Conservation (phyloP, 495 filamentous ascomycete species). For the Xylaria castorea region DNA sequence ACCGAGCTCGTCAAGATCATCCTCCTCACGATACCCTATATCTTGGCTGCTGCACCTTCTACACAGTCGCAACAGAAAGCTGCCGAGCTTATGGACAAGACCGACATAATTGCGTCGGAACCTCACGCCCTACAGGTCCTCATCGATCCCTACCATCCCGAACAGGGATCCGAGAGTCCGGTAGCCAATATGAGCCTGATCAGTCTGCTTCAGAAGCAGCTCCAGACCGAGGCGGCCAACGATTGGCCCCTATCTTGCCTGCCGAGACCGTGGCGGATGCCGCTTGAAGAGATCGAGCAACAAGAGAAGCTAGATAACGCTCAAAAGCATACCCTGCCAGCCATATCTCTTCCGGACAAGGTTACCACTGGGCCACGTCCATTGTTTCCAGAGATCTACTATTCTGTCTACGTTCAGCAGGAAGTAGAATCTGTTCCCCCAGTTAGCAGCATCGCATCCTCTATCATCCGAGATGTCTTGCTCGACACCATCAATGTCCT, state of each 20-base stretch:
- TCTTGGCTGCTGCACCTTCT: conserved; percentile 73
- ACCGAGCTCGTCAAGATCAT: conserved; percentile 95
- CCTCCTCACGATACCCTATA: conserved; percentile 88
- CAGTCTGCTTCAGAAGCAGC: conserved; percentile 81
- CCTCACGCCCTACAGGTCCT: conserved; percentile 81
- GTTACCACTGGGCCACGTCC: conserved; percentile 75
- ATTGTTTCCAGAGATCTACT: conserved; percentile 89
- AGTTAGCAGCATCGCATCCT: conserved; percentile 74
- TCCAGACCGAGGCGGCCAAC: conserved; percentile 71
- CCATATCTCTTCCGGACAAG: conserved; percentile 74
- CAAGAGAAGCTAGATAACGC: conserved; percentile 64
- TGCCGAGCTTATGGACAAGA: conserved; percentile 82
- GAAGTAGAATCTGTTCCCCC: conserved; percentile 92
- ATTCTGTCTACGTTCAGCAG: conserved; percentile 89
- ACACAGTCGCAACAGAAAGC: conserved; percentile 72
- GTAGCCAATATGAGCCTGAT: conserved; percentile 67
- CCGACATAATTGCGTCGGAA: conserved; percentile 86
- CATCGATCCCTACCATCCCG: conserved; percentile 79
- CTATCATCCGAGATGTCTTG: conserved; percentile 80
- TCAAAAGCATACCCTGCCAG: conserved; percentile 75
- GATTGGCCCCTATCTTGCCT: conserved; percentile 82
- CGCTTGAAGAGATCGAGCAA: conserved; percentile 55
- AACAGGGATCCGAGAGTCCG: conserved; percentile 47
- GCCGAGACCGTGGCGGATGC: conserved; percentile 80
- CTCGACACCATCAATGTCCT: conserved; percentile 94